Conservation (phyloP, 495 filamentous ascomycete genomes). For the Patellaria atrata region DNA sequence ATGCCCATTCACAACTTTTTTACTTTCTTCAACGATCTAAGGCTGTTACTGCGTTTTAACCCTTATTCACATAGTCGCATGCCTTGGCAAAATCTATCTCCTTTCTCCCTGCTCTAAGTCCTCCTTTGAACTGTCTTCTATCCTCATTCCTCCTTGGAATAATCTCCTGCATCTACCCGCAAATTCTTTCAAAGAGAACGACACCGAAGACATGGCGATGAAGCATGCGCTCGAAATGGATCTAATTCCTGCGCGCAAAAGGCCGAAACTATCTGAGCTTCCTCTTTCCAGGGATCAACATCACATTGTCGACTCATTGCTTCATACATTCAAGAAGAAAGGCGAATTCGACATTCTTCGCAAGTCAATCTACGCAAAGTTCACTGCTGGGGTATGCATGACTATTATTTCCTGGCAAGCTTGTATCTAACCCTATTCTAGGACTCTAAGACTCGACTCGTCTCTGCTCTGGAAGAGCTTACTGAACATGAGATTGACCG, state of each 20-base stretch:
- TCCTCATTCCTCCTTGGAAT: too few relatives aligned
- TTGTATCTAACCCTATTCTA: slow-evolving; percentile 20
- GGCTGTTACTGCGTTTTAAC: too few relatives aligned
- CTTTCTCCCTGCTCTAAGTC: too few relatives aligned
- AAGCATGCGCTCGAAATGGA: slow-evolving; percentile 22
- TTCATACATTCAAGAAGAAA: slow-evolving; percentile 80
- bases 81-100: too few relatives aligned
- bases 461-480: slow-evolving; percentile 48
- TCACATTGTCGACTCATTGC: slow-evolving; percentile 58
- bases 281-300: slow-evolving; percentile 59
- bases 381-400: slow-evolving; percentile 54
- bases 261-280: slow-evolving; percentile 73
- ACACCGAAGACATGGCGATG: slow-evolving; percentile 15
- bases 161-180: too few relatives aligned
- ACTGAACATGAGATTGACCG: slow-evolving; percentile 72
- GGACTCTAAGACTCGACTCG: slow-evolving; percentile 56
- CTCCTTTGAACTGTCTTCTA: too few relatives aligned
- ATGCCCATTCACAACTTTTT: too few relatives aligned
- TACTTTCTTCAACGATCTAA: too few relatives aligned
- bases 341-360: slow-evolving; percentile 75
- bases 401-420: not conserved
- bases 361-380: slow-evolving; percentile 67
- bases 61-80: too few relatives aligned
- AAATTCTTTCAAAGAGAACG: too few relatives aligned
- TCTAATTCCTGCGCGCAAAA: slow-evolving; percentile 39